Evolutionary conservation across 2,329 filamentous ascomycete species (phyloP), one percentile per base, ranked within the genome.

Genomic region (Fusarium euwallaceae): DNA sequence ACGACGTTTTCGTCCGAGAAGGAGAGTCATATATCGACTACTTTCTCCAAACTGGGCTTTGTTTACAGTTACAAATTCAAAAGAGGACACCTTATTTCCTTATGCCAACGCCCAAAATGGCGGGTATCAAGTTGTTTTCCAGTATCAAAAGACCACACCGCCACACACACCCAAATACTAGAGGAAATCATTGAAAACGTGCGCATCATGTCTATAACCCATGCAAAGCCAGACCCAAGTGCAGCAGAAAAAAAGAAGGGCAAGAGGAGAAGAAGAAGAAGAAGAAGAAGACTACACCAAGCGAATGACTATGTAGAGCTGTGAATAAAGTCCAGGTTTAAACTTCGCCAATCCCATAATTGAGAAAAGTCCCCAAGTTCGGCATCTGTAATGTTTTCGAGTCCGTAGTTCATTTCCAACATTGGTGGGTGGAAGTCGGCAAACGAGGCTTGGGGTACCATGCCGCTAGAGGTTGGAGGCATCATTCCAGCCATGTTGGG

Each of bases 291-390:
- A 53, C 9, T 20, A 34, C 41, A 16, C 1, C 10, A n/a, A 27
- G 4, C 16, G 32, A 59, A 27, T 12, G 36, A 3, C 59, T 76
- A 75, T 51, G 56, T 69, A 37, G 73, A 65, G 41, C 73, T 72
- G 6, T 74, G 64, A 24, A 78, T 78, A 37, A 78, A 78, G 53
- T 76, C 73, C 61, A 78, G 56, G 22, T 76, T 70, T 3, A 78
- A 62, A 22, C 76, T 78, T 12, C 70, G 68, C 76, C 76, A 78
- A 12, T 78, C 75, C 76, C 76, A 78, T 1, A 78, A 43, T 14
- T 68, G 61, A 3, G 75, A 71, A 37, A 78, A 78, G 24, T 78
- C 75, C 11, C 76, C 76, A 0, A 78, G 62, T 2, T 78, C 75
- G 1, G 67, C 66, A 11, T 76, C 75, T 1, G 76, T 78, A 9